Evolutionary conservation across 148 eudicot species (phyloP).

Genomic region (Mesembryanthemum crystallinum): DNA sequence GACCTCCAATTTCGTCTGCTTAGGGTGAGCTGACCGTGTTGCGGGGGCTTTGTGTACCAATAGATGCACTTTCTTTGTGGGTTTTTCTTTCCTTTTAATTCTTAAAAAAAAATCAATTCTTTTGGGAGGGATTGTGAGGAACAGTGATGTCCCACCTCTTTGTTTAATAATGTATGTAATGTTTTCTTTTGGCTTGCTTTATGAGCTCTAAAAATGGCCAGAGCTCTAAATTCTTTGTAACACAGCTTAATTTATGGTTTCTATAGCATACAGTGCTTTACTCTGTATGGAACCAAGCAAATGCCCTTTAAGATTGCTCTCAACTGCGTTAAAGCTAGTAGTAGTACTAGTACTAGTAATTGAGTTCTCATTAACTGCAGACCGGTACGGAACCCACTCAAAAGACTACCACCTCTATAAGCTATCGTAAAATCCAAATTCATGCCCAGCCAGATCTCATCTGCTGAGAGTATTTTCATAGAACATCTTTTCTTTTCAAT

Average conservation of each 20-base stretch:
- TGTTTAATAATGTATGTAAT: conserved; percentile 30
- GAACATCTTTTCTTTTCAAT: no score
- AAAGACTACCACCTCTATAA: no score
- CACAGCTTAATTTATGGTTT: neutral
- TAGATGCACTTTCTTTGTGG: conserved; percentile 11
- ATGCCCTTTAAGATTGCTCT: no score
- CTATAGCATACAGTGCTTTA: neutral
- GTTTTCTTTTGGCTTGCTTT: conserved; percentile 15
- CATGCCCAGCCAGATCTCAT: no score
- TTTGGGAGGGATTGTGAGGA: conserved; percentile 24
- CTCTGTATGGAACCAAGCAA: no score
- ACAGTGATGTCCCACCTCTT: conserved; percentile 24
- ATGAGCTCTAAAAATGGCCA: conserved; percentile 3
- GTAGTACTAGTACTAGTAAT: no score
- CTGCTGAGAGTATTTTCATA: no score
- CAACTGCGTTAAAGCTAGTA: no score
- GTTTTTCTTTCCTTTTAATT: neutral
- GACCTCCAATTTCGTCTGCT: neutral
- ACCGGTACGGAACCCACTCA: no score
- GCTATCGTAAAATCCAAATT: no score
- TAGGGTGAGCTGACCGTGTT: neutral
- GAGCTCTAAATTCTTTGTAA: conserved; percentile 19
- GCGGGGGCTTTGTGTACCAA: conserved; percentile 16
- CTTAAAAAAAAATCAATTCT: conserved; percentile 15
- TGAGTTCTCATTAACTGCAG: no score